phyloP scores from a whole-genome alignment of 2,329 filamentous ascomycete species.

The Pseudogymnoascus sp. region DNA sequence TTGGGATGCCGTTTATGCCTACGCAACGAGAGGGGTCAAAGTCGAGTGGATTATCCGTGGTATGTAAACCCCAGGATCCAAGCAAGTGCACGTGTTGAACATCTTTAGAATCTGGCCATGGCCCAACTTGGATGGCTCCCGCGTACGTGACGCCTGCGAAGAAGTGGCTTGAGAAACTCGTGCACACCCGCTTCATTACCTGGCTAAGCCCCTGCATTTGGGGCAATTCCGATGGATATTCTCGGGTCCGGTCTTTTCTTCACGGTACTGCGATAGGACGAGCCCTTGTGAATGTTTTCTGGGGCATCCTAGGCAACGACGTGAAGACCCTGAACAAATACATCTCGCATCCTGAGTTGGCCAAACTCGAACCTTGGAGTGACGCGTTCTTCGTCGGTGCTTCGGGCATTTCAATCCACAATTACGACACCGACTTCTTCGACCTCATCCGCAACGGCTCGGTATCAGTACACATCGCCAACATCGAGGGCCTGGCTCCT shows the following conservation, averaged over 20 bases:
- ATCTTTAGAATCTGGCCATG: slow-evolving; percentile 39
- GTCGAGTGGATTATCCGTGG: slow-evolving; percentile 54
- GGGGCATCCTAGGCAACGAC: slow-evolving; percentile 48
- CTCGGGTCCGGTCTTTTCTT: slow-evolving; percentile 44
- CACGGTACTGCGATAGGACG: slow-evolving; percentile 51
- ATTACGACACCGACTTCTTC: slow-evolving; percentile 50
- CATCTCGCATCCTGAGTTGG: slow-evolving; percentile 43
- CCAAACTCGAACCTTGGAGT: slow-evolving; percentile 47
- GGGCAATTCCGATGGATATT: slow-evolving; percentile 55
- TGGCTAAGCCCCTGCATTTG: slow-evolving; percentile 72
- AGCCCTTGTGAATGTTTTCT: slow-evolving; percentile 48
- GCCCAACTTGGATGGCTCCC: slow-evolving; percentile 51
- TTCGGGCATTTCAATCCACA: slow-evolving; percentile 50
- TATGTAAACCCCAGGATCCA: slow-evolving; percentile 17
- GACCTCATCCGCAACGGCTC: slow-evolving; percentile 45
- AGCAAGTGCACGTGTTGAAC: not conserved
- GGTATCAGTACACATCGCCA: slow-evolving; percentile 44
- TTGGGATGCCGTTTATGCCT: slow-evolving; percentile 57
- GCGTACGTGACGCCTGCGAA: slow-evolving; percentile 60
- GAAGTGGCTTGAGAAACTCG: slow-evolving; percentile 59
- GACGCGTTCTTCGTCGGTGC: slow-evolving; percentile 42
- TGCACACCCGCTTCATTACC: slow-evolving; percentile 58
- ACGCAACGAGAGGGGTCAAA: slow-evolving; percentile 44
- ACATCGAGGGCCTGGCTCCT: slow-evolving; percentile 39
- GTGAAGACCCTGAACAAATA: slow-evolving; percentile 46